These are phyloP conservation scores for Endotrypanum monterogeii DNA, from an alignment of 208 protist species.

Conservation along the genomic window DNA sequence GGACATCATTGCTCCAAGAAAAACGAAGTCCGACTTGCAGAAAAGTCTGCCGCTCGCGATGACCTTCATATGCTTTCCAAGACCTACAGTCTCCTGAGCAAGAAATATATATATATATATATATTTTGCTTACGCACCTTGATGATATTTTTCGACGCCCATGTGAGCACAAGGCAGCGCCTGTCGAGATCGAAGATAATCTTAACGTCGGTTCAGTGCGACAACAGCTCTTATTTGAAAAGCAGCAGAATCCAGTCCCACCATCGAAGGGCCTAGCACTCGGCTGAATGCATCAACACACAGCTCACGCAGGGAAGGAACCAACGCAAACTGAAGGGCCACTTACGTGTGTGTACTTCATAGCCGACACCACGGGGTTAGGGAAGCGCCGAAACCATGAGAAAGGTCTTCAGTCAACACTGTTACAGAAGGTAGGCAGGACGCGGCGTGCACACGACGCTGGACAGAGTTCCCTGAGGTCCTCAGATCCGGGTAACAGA, in stretches of 20 bases:
- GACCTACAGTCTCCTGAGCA: too few species aligned
- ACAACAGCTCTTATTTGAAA: slow-evolving; percentile 47
- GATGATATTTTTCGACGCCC: too few species aligned
- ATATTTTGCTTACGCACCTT: too few species aligned
- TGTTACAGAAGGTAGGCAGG: slow-evolving; percentile 60
- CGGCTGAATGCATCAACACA: slow-evolving; percentile 62
- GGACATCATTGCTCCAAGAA: too few species aligned
- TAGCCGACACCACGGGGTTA: slow-evolving; percentile 37
- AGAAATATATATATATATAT: too few species aligned
- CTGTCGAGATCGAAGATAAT: slow-evolving; percentile 51
- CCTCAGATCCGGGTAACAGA: slow-evolving; percentile 48
- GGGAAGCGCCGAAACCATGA: slow-evolving; percentile 44
- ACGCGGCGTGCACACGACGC: slow-evolving; percentile 44
- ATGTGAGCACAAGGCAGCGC: slow-evolving; percentile 34
- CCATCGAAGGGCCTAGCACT: slow-evolving; percentile 51
- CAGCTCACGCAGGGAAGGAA: slow-evolving; percentile 37
- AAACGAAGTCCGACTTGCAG: too few species aligned
- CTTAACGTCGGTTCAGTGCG: slow-evolving; percentile 60
- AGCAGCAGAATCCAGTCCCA: slow-evolving; percentile 45
- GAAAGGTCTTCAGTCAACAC: slow-evolving; percentile 44
- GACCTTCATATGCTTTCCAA: too few species aligned
- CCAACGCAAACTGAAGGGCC: slow-evolving; percentile 35
- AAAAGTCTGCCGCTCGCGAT: too few species aligned
- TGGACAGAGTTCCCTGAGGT: slow-evolving; percentile 39
- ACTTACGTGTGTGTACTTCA: slow-evolving; percentile 70